Evolutionary conservation across 768 basidiomycete species (phyloP), one percentile per base, ranked within the genome.

Genomic region (Boletus eberwhitei): DNA sequence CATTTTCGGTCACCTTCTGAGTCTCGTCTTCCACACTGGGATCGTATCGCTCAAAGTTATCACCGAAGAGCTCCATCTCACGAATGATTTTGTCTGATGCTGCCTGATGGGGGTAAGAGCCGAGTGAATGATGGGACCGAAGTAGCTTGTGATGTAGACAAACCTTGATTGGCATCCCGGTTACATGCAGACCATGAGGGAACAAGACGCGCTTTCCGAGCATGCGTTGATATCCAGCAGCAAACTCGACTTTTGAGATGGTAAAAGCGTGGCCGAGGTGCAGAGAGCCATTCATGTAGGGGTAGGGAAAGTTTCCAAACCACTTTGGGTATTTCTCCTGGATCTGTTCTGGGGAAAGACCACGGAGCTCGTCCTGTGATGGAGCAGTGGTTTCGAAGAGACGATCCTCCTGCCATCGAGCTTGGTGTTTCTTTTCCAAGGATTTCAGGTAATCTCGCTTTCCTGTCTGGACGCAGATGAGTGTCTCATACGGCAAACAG

Each of bases 81-180:
- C 97, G 87, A 54, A 95, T 87, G 53, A 99, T 88, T 72, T 98
- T 99, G 79, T 99, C 97, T 9, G 96, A 79, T n/a, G 95, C 87
- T 8, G 97, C 88, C 96, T 98, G 51, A 26, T n/a, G 3, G 24
- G 43, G 19, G 35, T 4, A 42, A 41, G 26, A 14, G 17, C 8
- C 56, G 40, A 54, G 42, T 17, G 39, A 12, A 31, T 17, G 22
- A 22, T 14, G 8, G 1, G 12, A 41, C 1, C 2, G 16, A 37
- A 6, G 7, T 22, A 26, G 21, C 31, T 9, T 8, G n/a, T 2
- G 40, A 43, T 16, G 34, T 8, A 56, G 9, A 74, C 87, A 55
- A 57, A 92, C 96, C 84, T 98, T 98, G 79, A 99, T 99, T 37
- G 97, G 97, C 93, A 99, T 90, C 34, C 97, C 97, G 6, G 97